Percentiles rank a stretch among this genome's conserved stretches.
Conservation (phyloP, 208 protist genomes). For the Trichomonas gallinae region DNA sequence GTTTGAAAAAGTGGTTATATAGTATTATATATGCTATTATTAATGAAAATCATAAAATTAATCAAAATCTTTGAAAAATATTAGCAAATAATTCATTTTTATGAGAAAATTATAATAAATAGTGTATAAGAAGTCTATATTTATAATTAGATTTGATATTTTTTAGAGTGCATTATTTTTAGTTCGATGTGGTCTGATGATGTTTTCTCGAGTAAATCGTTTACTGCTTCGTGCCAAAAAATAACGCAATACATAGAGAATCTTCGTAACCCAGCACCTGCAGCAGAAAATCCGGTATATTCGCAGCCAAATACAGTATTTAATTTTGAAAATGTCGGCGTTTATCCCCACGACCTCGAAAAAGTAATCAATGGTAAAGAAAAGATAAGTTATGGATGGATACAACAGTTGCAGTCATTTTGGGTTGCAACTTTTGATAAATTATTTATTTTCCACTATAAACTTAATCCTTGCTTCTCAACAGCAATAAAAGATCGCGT, state of each 20-base stretch:
- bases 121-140: too few relatives aligned
- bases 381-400: neutral
- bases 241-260: neutral
- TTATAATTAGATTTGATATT: neutral
- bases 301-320: neutral
- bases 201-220: neutral
- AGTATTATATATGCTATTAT: too few relatives aligned
- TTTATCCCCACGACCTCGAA: neutral
- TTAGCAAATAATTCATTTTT: too few relatives aligned
- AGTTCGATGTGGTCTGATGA: neutral
- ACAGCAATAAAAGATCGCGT: neutral
- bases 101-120: too few relatives aligned
- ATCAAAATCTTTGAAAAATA: too few relatives aligned
- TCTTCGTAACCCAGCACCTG: neutral
- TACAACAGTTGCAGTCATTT: neutral
- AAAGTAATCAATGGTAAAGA: neutral
- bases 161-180: neutral
- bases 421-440: neutral
- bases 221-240: neutral
- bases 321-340: neutral
- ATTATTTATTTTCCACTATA: neutral
- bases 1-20: too few relatives aligned
- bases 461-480: neutral
- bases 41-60: too few relatives aligned
- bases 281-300: neutral